These are phyloP conservation scores for Otatea glauca DNA, from an alignment of 176 grass and related monocot genomes.

Conservation along the genomic window DNA sequence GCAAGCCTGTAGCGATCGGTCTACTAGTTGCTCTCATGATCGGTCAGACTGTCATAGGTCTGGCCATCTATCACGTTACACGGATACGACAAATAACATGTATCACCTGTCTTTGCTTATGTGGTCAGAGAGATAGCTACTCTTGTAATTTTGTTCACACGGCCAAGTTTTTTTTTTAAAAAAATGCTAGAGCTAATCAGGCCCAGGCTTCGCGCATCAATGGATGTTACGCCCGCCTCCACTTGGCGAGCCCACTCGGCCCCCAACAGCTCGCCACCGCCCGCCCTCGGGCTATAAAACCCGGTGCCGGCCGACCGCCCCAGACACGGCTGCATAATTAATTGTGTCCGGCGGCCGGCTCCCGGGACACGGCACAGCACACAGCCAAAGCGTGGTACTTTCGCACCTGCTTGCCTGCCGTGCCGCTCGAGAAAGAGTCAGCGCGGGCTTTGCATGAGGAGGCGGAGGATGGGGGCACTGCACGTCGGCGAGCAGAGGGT, in stretches of 20 bases:
- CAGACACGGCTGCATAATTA: constrained; percentile 42
- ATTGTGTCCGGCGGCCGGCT: constrained; percentile 47
- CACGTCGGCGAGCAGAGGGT: constrained; percentile 59
- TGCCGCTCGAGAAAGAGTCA: constrained; percentile 23
- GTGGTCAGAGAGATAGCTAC: too few species aligned
- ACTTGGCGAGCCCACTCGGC: constrained; percentile 39
- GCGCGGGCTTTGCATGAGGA: constrained; percentile 40
- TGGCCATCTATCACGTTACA: too few species aligned
- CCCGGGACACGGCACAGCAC: constrained; percentile 39
- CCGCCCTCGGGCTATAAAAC: constrained; percentile 41
- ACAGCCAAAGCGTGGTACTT: neutral
- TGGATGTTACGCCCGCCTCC: neutral
- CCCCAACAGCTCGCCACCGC: constrained; percentile 30
- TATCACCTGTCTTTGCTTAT: too few species aligned
- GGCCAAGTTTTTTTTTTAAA: too few species aligned
- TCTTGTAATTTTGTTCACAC: too few species aligned
- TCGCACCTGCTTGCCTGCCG: neutral
- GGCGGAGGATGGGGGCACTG: constrained; percentile 70
- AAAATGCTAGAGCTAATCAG: too few species aligned
- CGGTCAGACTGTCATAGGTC: too few species aligned
- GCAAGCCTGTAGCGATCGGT: too few species aligned
- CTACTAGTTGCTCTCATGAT: too few species aligned
- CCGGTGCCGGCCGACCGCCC: neutral
- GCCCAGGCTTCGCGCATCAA: too few species aligned
- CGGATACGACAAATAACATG: too few species aligned